phyloP scores from a whole-genome alignment of 2,329 filamentous ascomycete genomes.

The Diaporthe vaccinii region DNA sequence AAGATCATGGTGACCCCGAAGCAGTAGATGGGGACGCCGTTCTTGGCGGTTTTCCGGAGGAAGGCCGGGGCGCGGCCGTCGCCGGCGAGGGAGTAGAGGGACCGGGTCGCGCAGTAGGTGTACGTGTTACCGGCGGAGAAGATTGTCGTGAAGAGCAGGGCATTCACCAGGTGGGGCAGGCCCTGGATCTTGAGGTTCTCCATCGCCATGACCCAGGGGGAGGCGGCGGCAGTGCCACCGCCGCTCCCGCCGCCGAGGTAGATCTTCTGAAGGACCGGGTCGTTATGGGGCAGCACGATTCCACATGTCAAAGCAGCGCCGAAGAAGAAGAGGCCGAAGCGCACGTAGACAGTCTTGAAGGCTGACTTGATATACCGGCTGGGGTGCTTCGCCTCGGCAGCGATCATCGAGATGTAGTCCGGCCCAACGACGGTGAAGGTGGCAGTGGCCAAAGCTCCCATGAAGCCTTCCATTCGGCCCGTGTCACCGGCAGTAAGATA shows the following conservation, averaged over 20 bases:
- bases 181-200: constrained; percentile 63
- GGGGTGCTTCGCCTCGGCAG: constrained; percentile 77
- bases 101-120: constrained; percentile 40
- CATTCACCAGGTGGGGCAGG: constrained; percentile 72
- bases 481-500: constrained; percentile 71
- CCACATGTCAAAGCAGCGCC: constrained; percentile 76
- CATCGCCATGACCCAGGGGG: constrained; percentile 75
- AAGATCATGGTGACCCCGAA: constrained; percentile 67
- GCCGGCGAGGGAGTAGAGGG: constrained; percentile 40
- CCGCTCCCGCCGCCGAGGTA: constrained; percentile 56
- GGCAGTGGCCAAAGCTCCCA: constrained; percentile 75
- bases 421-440: constrained; percentile 75
- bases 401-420: constrained; percentile 77
- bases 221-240: constrained; percentile 62
- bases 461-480: constrained; percentile 79
- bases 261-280: constrained; percentile 64
- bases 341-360: constrained; percentile 81
- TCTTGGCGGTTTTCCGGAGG: constrained; percentile 69
- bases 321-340: constrained; percentile 79
- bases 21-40: constrained; percentile 73
- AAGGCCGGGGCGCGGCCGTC: constrained; percentile 49
- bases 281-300: constrained; percentile 77
- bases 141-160: constrained; percentile 51
- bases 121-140: constrained; percentile 42
- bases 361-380: constrained; percentile 75